Evolutionary conservation across 2,329 filamentous ascomycete species (phyloP).

Genomic region (Helotiales sp.): DNA sequence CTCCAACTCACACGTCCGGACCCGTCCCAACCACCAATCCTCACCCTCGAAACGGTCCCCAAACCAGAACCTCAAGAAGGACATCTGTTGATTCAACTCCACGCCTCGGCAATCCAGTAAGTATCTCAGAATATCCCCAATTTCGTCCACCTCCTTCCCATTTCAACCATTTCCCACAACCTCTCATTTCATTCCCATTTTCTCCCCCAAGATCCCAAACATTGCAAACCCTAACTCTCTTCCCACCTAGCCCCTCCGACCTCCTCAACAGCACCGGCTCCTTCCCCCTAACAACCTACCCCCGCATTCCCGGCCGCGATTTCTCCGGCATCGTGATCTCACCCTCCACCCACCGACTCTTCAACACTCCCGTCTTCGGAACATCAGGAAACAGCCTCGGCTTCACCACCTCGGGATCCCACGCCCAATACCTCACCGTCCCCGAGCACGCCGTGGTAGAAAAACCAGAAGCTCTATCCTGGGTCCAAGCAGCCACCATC

Average conservation of each 20-base stretch:
- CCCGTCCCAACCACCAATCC: conserved; percentile 13
- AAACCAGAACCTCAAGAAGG: conserved; percentile 28
- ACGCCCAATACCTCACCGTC: conserved; percentile 36
- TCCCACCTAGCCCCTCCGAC: conserved; percentile 33
- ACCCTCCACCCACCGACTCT: conserved; percentile 20
- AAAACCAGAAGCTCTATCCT: conserved; percentile 32
- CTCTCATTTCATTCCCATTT: too few relatives aligned
- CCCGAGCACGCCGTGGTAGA: conserved; percentile 29
- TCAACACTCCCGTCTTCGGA: conserved; percentile 35
- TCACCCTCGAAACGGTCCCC: conserved; percentile 26
- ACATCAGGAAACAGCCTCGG: conserved; percentile 34
- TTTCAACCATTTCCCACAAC: background rate
- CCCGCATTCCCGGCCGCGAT: conserved; percentile 37
- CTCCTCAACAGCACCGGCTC: conserved; percentile 33
- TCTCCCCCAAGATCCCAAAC: too few relatives aligned
- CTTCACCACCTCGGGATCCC: conserved; percentile 35
- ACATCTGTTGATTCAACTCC: conserved; percentile 33
- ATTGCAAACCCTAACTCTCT: background rate
- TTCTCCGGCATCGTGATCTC: conserved; percentile 33
- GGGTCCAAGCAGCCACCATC: conserved; percentile 33
- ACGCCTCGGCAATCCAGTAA: conserved; percentile 36
- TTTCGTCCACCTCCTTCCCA: background rate
- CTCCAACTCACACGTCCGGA: conserved; percentile 29
- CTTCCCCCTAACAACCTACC: conserved; percentile 35
- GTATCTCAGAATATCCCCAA: background rate